Evolutionary conservation across 345 rosid genomes (phyloP).

Genomic region (Populus alba): DNA sequence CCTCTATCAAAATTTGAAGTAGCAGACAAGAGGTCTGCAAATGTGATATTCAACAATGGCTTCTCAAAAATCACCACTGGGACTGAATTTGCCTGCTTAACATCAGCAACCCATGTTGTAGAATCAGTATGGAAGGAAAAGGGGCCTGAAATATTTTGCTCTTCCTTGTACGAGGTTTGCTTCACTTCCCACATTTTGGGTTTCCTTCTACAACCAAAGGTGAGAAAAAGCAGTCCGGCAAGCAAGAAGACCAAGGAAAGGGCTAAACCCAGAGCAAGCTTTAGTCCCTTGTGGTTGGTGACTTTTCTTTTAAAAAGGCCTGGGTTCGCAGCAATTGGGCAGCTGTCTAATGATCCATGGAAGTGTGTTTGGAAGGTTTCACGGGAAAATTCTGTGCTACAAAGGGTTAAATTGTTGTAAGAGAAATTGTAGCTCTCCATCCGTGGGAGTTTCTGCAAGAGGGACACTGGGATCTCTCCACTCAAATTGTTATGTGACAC

Average conservation of each 20-base stretch:
- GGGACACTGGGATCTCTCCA: conserved; percentile 63
- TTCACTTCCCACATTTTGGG: conserved; percentile 51
- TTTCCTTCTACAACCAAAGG: conserved; percentile 65
- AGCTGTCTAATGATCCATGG: conserved; percentile 60
- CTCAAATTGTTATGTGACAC: conserved; percentile 75
- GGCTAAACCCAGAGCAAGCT: conserved; percentile 67
- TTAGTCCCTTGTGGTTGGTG: conserved; percentile 43
- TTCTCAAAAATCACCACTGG: conserved; percentile 84
- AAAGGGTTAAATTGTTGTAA: conserved; percentile 78
- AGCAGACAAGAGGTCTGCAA: conserved; percentile 82
- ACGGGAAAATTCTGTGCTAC: conserved; percentile 46
- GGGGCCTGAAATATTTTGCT: conserved; percentile 71
- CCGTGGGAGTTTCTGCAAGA: conserved; percentile 50
- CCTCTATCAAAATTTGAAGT: conserved; percentile 84
- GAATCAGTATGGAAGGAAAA: conserved; percentile 92
- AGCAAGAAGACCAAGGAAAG: conserved; percentile 65
- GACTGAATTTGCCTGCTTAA: conserved; percentile 75
- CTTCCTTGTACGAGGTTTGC: conserved; percentile 66
- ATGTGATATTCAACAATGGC: conserved; percentile 77
- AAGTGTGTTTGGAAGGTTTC: conserved; percentile 50
- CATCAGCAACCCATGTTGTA: conserved; percentile 90
- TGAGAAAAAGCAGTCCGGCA: conserved; percentile 57
- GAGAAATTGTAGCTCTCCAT: conserved; percentile 86
- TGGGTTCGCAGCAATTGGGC: conserved; percentile 90
- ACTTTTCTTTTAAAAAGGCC: conserved; percentile 46